phyloP scores from a whole-genome alignment of 345 rosid genomes.

The Pelargonium nanum region DNA sequence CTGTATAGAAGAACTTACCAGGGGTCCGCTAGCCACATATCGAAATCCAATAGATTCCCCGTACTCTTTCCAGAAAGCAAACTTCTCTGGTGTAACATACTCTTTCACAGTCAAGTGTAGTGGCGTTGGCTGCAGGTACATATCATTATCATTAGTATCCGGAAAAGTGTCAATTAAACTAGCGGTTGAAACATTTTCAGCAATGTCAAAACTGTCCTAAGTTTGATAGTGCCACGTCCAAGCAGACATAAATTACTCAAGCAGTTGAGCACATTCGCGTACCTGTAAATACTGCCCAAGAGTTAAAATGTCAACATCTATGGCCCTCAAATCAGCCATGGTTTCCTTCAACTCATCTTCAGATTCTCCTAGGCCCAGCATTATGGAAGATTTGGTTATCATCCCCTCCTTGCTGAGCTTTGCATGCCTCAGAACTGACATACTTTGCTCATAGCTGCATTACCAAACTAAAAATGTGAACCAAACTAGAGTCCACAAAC shows the following conservation, averaged over 20 bases:
- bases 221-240: background rate
- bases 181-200: background rate
- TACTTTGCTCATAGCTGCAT: conserved; percentile 88
- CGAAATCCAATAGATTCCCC: conserved; percentile 96
- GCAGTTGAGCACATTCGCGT: conserved; percentile 5
- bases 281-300: conserved; percentile 98
- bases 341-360: conserved; percentile 77
- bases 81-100: conserved; percentile 86
- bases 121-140: conserved; percentile 76
- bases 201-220: background rate
- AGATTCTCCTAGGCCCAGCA: conserved; percentile 98
- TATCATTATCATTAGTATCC: no score
- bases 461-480: conserved; percentile 9
- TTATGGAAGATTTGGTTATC: conserved; percentile 91
- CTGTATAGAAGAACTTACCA: conserved; percentile 40
- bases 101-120: conserved; percentile 92
- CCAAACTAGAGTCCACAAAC: conserved; percentile 5
- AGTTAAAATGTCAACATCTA: conserved; percentile 83
- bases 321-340: conserved; percentile 84
- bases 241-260: no score
- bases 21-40: conserved; percentile 91
- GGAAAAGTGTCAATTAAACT: background rate
- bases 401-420: conserved; percentile 70
- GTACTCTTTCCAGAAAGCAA: conserved; percentile 83
- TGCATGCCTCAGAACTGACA: conserved; percentile 77